Base-by-base conservation (phyloP, 768 basidiomycete species). In the Agaricus subrufescens region DNA sequence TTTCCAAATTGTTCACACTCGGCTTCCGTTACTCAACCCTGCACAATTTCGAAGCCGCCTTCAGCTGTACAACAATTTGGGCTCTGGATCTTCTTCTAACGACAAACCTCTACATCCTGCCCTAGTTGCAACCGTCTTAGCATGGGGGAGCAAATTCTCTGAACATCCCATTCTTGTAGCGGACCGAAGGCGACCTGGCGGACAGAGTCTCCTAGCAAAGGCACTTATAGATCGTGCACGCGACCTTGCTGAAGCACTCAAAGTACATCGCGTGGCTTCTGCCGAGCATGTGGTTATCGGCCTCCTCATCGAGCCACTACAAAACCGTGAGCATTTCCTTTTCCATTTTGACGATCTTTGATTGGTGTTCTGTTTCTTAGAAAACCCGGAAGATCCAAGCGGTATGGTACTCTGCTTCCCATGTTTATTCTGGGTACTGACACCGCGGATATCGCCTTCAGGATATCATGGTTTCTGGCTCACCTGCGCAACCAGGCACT, bases 131-230 rank as follows among this genome's bases (percentile, higher is more conserved):
- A 87, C 89, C 1, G 87, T 94, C 8, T 74, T 97, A 51, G 91
- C 93, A 0, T 95, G 90, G 88, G 94, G 94, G 29, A 86, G 91
- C 38, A 93, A 94, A 63, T 96, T 96, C 68, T 94, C 92, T 3
- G 94, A 97, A 63, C 91, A 96, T 66, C 86, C 89, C 0, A 71
- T 94, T 58, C 83, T 97, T 46, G 78, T 86, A 23, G 82, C 84
- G 34, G 94, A 96, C 72, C 80, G 93, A 43, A 75, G 80, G 50
- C 83, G 84, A 57, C 84, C 82, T 48, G 74, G 78, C 46, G 83
- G 84, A 5, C 87, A 91, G 65, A 93, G 93, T 69, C 68, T 83
- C 38, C 73, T 98, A 6, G 89, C 91, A 3, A 89, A 85, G 70
- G 73, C 86, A 1, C 71, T 96, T 34, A 84, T 94, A 48, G 80